These are phyloP conservation scores for Ogataea methanolica DNA, from an alignment of 805 yeast genomes.

Conservation along the genomic window DNA sequence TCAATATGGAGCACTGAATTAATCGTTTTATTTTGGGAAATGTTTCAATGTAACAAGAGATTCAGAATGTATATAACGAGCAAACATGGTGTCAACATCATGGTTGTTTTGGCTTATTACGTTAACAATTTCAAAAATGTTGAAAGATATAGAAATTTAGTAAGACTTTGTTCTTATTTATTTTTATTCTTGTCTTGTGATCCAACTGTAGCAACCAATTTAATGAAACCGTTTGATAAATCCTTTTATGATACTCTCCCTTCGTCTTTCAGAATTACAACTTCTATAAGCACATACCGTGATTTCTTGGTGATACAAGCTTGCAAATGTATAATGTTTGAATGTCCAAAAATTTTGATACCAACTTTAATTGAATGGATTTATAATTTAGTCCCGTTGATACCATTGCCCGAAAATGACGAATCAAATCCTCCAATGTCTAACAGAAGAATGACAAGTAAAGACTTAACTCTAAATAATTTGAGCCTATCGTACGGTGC, in stretches of 20 bases:
- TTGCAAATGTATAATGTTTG: slow-evolving; percentile 36
- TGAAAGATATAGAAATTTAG: slow-evolving; percentile 36
- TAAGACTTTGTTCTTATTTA: slow-evolving; percentile 48
- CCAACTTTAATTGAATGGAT: slow-evolving; percentile 54
- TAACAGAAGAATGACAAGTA: slow-evolving; percentile 13
- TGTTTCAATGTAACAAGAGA: slow-evolving; percentile 64
- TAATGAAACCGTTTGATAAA: slow-evolving; percentile 42
- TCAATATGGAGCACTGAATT: slow-evolving; percentile 51
- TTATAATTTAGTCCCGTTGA: slow-evolving; percentile 54
- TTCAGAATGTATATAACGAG: slow-evolving; percentile 44
- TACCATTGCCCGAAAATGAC: slow-evolving; percentile 6
- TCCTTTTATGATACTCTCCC: slow-evolving; percentile 49
- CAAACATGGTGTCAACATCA: slow-evolving; percentile 44
- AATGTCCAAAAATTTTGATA: slow-evolving; percentile 32
- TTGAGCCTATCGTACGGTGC: slow-evolving; percentile 48
- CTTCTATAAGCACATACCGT: slow-evolving; percentile 45
- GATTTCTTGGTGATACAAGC: slow-evolving; percentile 59
- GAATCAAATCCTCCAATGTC: slow-evolving; percentile 8
- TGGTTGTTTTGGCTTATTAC: slow-evolving; percentile 52
- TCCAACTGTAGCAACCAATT: slow-evolving; percentile 31
- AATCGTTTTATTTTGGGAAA: slow-evolving; percentile 68
- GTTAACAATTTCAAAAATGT: slow-evolving; percentile 43
- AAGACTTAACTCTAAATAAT: slow-evolving; percentile 5
- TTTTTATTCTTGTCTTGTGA: slow-evolving; percentile 43
- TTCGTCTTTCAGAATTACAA: slow-evolving; percentile 37